Base-by-base conservation (phyloP, 129 eudicot genomes). In the Artemisia tridentata region DNA sequence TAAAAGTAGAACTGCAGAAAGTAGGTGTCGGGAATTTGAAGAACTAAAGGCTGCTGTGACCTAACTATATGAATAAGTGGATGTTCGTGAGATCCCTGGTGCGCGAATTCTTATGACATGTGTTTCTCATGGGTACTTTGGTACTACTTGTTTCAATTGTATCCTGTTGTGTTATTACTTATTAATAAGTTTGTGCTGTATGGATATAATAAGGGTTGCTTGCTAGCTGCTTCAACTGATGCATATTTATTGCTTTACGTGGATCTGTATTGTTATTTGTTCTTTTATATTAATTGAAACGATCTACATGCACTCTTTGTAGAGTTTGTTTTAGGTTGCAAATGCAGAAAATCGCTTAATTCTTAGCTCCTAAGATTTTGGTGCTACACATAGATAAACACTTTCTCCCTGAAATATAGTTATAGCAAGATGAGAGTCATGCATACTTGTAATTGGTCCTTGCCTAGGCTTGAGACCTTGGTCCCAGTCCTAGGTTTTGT, bases 1-100 rank as follows among this genome's bases (percentile, higher is more conserved):
- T 84, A 4, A 87, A 88, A 80, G 88, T 84, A 0, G 91, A 90
- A 66, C 79, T 77, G 63, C 80, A 84, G 88, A 79, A 83, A 69
- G 45, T 27, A 15, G 86, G 84, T 65, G 83, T 63, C 56, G 88
- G 54, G 34, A 80, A 61, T 53, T n/a, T 74, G 53, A 80, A 79
- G 76, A 67, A 29, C 20, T 78, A 64, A 67, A 71, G 53, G 56
- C 13, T 14, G 43, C 72, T 6, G 34, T 50, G 25, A 67, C 41
- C 13, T 46, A 47, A 47, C 21, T 15, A 29, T 25, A 23, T 68
- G 72, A 50, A 51, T 68, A 68, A 27, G 2, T 27, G 31, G 10
- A 51, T 12, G 20, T 46, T 50, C 71, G 3, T 53, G 59, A 18
- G 23, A 53, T 14, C 43, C 10, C 57, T 21, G 71, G 13, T 46